Conservation (phyloP, 768 basidiomycete species). For the Tricholoma saponaceum region DNA sequence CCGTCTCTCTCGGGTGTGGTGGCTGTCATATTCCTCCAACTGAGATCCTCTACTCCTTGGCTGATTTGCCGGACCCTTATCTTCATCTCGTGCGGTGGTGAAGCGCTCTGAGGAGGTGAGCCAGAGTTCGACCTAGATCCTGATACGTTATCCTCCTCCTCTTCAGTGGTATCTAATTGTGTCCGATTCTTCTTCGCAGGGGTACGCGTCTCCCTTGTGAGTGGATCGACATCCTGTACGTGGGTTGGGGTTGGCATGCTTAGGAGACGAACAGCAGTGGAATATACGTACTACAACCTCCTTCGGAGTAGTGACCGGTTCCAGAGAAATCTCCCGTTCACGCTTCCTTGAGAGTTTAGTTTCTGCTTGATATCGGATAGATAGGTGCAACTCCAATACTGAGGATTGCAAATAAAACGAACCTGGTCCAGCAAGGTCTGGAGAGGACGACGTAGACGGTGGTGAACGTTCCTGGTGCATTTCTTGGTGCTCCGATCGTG, state of each 20-base stretch:
- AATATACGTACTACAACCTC: constrained; percentile 30
- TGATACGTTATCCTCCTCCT: constrained; percentile 49
- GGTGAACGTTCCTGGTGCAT: constrained; percentile 22
- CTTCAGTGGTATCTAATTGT: constrained; percentile 56
- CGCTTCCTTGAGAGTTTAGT: constrained; percentile 62
- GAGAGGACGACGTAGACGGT: constrained; percentile 41
- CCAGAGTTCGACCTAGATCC: constrained; percentile 40
- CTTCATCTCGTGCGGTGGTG: constrained; percentile 78
- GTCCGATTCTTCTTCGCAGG: constrained; percentile 77
- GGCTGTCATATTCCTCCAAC: constrained; percentile 53
- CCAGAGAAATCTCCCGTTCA: constrained; percentile 74
- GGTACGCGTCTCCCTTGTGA: constrained; percentile 42
- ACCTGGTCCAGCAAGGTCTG: constrained; percentile 43
- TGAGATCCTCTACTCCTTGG: constrained; percentile 74
- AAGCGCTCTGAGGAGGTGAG: constrained; percentile 46
- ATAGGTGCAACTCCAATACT: constrained; percentile 6
- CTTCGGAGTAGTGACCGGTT: constrained; percentile 54
- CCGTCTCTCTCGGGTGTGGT: constrained; percentile 25
- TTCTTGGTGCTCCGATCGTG: constrained; percentile 1
- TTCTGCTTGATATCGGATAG: constrained; percentile 27
- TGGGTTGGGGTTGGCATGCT: not conserved
- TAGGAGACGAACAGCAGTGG: constrained; percentile 3
- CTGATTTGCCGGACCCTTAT: constrained; percentile 70
- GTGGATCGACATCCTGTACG: constrained; percentile 37
- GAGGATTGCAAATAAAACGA: constrained; percentile 15